Evolutionary conservation across 2,329 filamentous ascomycete species (phyloP), one percentile per base, ranked within the genome.

Genomic region (Aaosphaeria arxii): DNA sequence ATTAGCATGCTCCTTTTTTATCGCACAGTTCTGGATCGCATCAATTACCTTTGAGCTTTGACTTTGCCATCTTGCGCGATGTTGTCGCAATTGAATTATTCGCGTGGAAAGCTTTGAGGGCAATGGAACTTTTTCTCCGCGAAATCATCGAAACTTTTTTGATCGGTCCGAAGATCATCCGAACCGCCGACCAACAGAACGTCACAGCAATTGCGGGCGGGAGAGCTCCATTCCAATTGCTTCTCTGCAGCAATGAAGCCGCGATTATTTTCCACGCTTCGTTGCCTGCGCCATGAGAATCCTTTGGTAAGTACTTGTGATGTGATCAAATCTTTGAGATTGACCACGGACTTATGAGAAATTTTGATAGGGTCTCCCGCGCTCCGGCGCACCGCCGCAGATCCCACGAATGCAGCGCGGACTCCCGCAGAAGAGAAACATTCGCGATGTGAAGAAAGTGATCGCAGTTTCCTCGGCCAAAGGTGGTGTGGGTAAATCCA

Each of bases 401-500:
- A 81, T 91, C 50, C 87, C 86, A 31, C 85, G 87, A 36, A 84
- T 89, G 77, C 88, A 89, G 72, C 84, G 89, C 45, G 89, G 89
- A 28, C 79, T 95, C 7, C 92, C 94, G 0, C 82, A 90, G 59
- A 86, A 87, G 62, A 83, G 89, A 55, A 85, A 83, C 58, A 95
- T 99, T 58, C 81, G 82, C 29, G 85, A 91, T 67, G 92, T 99
- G 28, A 82, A 84, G 56, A 96, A 95, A 67, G 85, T 96, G n/a
- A 83, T 99, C 50, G 91, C 91, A n/a, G 89, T 99, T 11, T 96
- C 91, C 4, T 97, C 91, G 1, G 94, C 94, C 11, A 99, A 99
- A 67, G 94, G 94, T 2, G 94, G 94, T n/a, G 94, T 99, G 0
- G 94, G 94, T 1, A 99, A 99, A 69, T 96, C 90, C 58, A 99